These are phyloP conservation scores for Laetiporus sulphureus DNA, from an alignment of 1,284 basidiomycete species.

Conservation along the genomic window DNA sequence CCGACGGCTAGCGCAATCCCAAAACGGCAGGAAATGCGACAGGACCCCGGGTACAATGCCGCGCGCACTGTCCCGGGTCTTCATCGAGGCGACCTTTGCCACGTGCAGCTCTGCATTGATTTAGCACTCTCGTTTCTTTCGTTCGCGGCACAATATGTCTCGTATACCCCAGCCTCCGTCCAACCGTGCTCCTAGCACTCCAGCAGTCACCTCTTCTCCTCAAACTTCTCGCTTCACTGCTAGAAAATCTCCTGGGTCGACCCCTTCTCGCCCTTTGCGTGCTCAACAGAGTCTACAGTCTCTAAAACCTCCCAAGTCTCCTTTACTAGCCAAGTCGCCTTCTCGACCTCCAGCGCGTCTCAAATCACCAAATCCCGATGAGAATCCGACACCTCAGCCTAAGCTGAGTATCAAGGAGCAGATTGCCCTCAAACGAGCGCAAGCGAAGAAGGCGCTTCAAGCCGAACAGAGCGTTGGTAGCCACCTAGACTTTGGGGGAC, in stretches of 20 bases:
- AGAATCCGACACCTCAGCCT: slow-evolving; percentile 22
- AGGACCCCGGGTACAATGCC: slow-evolving; percentile 9
- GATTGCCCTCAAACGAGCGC: slow-evolving; percentile 67
- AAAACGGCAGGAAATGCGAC: slow-evolving; percentile 3
- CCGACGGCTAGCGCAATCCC: slow-evolving; percentile 9
- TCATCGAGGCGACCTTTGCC: neutral
- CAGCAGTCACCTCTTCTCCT: slow-evolving; percentile 14
- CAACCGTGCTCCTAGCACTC: slow-evolving; percentile 24
- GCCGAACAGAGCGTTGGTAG: slow-evolving; percentile 16
- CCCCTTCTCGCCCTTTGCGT: slow-evolving; percentile 13
- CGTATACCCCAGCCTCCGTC: slow-evolving; percentile 40
- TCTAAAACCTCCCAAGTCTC: slow-evolving; percentile 8
- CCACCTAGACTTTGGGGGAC: slow-evolving; percentile 24
- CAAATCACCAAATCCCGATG: slow-evolving; percentile 15
- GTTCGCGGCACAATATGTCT: slow-evolving; percentile 31
- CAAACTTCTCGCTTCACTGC: slow-evolving; percentile 9
- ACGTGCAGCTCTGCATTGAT: slow-evolving; percentile 4
- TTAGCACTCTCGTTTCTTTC: neutral
- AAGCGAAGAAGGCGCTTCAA: slow-evolving; percentile 53
- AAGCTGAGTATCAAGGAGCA: slow-evolving; percentile 59
- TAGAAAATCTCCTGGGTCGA: slow-evolving; percentile 7
- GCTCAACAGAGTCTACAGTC: slow-evolving; percentile 14
- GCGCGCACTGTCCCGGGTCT: slow-evolving; percentile 1
- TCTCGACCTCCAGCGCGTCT: too few relatives aligned
- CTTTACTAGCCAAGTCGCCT: slow-evolving; percentile 14